Percentiles rank a stretch among this genome's conserved stretches.
Conservation (phyloP, 148 eudicot species). For the Linanthus parryae region DNA sequence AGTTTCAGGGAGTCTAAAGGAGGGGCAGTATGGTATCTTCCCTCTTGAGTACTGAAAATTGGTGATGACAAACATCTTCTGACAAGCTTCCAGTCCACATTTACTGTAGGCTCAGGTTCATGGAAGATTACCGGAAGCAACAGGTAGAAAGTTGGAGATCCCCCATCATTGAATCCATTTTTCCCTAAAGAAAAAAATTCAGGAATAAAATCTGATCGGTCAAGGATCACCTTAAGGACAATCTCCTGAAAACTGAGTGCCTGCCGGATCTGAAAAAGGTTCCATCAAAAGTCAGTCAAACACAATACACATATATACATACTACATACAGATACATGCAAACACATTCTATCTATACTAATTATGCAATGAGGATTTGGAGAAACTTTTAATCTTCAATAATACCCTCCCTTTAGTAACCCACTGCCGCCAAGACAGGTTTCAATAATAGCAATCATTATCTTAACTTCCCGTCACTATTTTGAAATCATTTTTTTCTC, state of each 20-base stretch:
- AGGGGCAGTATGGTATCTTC: constrained; percentile 12
- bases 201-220: constrained; percentile 52
- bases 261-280: constrained; percentile 46
- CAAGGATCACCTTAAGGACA: constrained; percentile 73
- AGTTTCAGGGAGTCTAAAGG: constrained; percentile 41
- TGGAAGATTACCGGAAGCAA: constrained; percentile 61
- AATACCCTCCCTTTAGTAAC: too few relatives aligned
- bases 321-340: too few relatives aligned
- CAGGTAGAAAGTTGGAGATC: constrained; percentile 53
- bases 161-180: constrained; percentile 19
- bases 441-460: too few relatives aligned
- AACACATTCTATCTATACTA: too few relatives aligned
- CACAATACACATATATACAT: too few relatives aligned
- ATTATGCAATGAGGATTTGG: constrained; percentile 3
- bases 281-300: neutral
- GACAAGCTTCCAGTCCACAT: constrained; percentile 68
- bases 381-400: too few relatives aligned
- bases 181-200: constrained; percentile 53
- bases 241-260: constrained; percentile 75
- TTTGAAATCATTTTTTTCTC: too few relatives aligned
- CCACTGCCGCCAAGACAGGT: too few relatives aligned
- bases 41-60: constrained; percentile 36
- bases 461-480: too few relatives aligned
- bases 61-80: constrained; percentile 86
- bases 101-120: constrained; percentile 24